These are phyloP conservation scores for Fraxinus sp. DNA, from an alignment of 305 asterid species.

Conservation along the genomic window DNA sequence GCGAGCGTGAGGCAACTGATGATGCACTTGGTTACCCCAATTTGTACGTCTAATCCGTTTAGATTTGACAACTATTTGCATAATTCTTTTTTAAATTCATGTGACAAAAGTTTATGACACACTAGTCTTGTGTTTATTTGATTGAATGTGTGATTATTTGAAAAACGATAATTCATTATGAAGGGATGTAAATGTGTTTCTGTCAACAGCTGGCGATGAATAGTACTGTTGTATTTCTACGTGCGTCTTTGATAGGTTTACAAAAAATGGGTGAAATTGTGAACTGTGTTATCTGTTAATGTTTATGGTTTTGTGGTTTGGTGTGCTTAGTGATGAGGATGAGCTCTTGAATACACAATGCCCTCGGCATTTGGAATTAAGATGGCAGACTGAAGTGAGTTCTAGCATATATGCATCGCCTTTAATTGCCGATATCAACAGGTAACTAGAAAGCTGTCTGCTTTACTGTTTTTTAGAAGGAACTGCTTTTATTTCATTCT, in stretches of 20 bases:
- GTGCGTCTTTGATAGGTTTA: neutral
- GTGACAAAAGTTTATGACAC: neutral
- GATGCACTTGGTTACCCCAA: constrained; percentile 85
- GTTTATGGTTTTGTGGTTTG: constrained; percentile 6
- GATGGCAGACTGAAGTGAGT: constrained; percentile 99
- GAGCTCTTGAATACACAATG: constrained; percentile 89
- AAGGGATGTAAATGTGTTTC: neutral
- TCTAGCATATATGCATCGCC: constrained; percentile 95
- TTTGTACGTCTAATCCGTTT: constrained; percentile 48
- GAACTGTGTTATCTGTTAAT: neutral
- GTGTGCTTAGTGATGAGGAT: constrained; percentile 69
- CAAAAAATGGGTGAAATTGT: neutral
- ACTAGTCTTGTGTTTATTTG: constrained; percentile 10
- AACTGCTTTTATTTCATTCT: neutral
- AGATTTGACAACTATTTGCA: neutral
- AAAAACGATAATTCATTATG: neutral
- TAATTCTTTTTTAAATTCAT: constrained; percentile 10
- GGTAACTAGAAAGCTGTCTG: constrained; percentile 37
- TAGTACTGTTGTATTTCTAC: constrained; percentile 3
- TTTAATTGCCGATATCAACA: constrained; percentile 88
- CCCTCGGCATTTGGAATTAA: constrained; percentile 90
- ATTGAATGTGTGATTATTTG: constrained; percentile 11
- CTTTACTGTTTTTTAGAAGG: neutral
- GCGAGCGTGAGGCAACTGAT: constrained; percentile 91
- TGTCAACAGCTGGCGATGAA: constrained; percentile 15